Percentiles rank a stretch among this genome's conserved stretches.
phyloP scores from a whole-genome alignment of 225 moss, liverwort and hornwort genomes.

The Physcomitrellopsis africana region DNA sequence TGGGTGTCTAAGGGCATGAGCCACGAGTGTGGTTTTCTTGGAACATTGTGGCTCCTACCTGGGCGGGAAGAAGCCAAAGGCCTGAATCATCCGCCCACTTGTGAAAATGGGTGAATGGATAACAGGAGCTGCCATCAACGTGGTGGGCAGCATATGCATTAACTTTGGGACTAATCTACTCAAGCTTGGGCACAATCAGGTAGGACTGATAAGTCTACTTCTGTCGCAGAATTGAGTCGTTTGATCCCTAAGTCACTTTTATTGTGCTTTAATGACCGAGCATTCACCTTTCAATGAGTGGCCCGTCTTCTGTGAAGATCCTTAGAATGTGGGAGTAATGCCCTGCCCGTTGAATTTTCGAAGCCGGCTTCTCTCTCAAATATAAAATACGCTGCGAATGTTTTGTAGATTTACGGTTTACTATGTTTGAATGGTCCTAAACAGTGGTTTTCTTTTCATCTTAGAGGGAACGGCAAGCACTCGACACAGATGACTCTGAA shows the following conservation, averaged over 20 bases:
- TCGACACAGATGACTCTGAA: constrained; percentile 69
- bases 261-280: constrained; percentile 10
- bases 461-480: constrained; percentile 88
- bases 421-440: constrained; percentile 14
- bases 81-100: constrained; percentile 18
- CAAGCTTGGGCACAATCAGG: constrained; percentile 99
- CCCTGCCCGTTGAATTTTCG: constrained; percentile 12
- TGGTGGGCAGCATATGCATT: constrained; percentile 92
- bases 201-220: constrained; percentile 26
- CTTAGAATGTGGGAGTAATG: constrained; percentile 20
- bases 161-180: constrained; percentile 99
- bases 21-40: constrained; percentile 31
- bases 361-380: constrained; percentile 12
- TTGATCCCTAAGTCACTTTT: background rate
- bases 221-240: background rate
- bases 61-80: constrained; percentile 43
- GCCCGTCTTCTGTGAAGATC: constrained; percentile 13
- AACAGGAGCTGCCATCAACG: constrained; percentile 97
- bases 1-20: constrained; percentile 49
- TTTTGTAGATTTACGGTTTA: background rate
- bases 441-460: constrained; percentile 22
- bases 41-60: constrained; percentile 45
- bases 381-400: background rate
- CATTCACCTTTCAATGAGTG: background rate
- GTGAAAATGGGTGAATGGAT: constrained; percentile 98